Evolutionary conservation across 257 asterid species (phyloP).

Genomic region (Linderniella brevidens): DNA sequence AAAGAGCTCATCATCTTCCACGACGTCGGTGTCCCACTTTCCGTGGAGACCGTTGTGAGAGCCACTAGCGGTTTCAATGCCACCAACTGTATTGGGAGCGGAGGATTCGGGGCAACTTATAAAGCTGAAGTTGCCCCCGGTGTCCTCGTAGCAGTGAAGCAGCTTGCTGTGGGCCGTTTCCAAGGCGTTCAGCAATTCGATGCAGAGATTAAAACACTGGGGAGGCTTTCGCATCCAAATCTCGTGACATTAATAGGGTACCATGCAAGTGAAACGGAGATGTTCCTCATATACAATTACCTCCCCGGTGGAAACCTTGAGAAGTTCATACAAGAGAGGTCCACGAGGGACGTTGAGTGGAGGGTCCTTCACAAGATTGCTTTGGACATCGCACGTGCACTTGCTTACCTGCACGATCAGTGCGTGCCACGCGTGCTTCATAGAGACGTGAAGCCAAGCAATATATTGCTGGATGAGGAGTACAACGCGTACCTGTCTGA

Average conservation of each 20-base stretch:
- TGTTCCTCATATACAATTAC: slow-evolving; percentile 30
- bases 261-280: slow-evolving; percentile 14
- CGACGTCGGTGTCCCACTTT: slow-evolving; percentile 17
- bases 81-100: slow-evolving; percentile 26
- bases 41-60: slow-evolving; percentile 16
- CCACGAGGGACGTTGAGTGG: slow-evolving; percentile 12
- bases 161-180: slow-evolving; percentile 21
- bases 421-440: slow-evolving; percentile 91
- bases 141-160: slow-evolving; percentile 19
- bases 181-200: slow-evolving; percentile 28
- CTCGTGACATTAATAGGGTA: slow-evolving; percentile 31
- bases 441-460: slow-evolving; percentile 90
- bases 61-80: slow-evolving; percentile 28
- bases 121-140: slow-evolving; percentile 21
- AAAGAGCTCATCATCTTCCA: slow-evolving; percentile 14
- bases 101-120: slow-evolving; percentile 33
- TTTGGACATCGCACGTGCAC: slow-evolving; percentile 73
- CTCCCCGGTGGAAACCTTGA: slow-evolving; percentile 30
- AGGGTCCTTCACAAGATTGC: slow-evolving; percentile 37
- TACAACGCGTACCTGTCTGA: slow-evolving; percentile 69
- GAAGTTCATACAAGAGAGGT: slow-evolving; percentile 21
- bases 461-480: slow-evolving; percentile 68
- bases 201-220: slow-evolving; percentile 23
- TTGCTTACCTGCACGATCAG: slow-evolving; percentile 82
- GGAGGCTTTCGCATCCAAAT: slow-evolving; percentile 20